Evolutionary conservation across 257 asterid species (phyloP), one percentile per base, ranked within the genome.

Genomic region (Capsicum pubescens): DNA sequence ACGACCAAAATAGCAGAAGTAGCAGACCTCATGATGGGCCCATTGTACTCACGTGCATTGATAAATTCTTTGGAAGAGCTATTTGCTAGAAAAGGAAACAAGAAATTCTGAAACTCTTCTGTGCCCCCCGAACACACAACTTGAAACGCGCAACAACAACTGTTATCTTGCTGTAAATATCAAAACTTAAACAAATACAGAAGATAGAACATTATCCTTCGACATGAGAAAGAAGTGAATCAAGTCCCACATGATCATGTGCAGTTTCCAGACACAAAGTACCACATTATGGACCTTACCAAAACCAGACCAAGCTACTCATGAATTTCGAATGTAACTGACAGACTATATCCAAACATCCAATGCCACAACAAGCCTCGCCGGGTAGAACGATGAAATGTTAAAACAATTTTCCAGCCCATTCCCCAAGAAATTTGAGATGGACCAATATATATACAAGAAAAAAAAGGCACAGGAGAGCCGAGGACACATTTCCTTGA

Each of bases 61-160:
- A 26, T 76, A 76, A 76, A 76, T 26, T 76, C 63, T 54, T 52
- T 52, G 81, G 63, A 76, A 76, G 63, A 52, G 63, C 81, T 76
- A 72, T 76, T 3, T 52, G 61, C 81, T 76, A 76, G 81, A 76
- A 76, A 13, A 68, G 32, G 46, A 52, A 76, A 76, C 21, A 50
- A 50, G 14, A 26, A 76, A 7, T 50, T 52, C 19, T 50, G 81
- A 21, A 21, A 74, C 46, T 76, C 42, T 52, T 46, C 19, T 21
- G 21, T 52, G 58, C 21, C 13, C 32, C 79, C 21, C 46, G 8
- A 76, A 26, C 19, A 8, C 79, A 54, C 17, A 76, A 54, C 82
- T 77, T 54, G 64, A 54, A 76, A 77, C 15, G 16, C 54, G 64
- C 48, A 77, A 77, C 19, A 35, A 8, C 42, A 52, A 74, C 61